A percentile compares a stretch with the other conserved stretches of the same genome.
Conservation (phyloP, 495 filamentous ascomycete genomes). For the Podospora conica region DNA sequence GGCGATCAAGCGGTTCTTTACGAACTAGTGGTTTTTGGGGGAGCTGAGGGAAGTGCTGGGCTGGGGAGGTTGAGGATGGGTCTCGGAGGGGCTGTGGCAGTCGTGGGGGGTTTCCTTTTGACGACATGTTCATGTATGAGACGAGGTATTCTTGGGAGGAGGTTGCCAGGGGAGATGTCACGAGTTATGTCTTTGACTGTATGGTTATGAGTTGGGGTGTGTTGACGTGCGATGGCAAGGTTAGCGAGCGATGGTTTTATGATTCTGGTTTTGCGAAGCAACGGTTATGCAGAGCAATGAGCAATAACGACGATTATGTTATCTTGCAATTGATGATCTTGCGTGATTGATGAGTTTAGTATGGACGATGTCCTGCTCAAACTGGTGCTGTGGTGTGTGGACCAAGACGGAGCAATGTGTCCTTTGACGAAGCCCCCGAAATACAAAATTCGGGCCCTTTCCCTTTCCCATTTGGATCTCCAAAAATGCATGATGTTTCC, state of each 20-base stretch:
- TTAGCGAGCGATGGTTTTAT: not conserved
- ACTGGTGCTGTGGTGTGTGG: not conserved
- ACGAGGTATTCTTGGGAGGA: not conserved
- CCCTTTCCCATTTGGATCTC: too few species aligned
- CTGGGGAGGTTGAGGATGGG: not conserved
- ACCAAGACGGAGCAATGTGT: too few species aligned
- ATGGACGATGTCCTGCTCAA: not conserved
- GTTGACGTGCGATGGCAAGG: not conserved
- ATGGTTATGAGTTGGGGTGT: not conserved
- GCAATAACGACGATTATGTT: not conserved
- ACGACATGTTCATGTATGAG: not conserved
- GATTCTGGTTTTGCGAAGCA: not conserved
- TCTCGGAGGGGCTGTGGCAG: too few species aligned
- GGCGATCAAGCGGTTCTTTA: slow-evolving; percentile 32
- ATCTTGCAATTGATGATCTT: not conserved
- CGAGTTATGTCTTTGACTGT: not conserved
- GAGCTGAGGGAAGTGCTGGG: not conserved
- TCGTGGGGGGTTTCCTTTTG: not conserved
- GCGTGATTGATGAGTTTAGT: too few species aligned
- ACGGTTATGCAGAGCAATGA: not conserved
- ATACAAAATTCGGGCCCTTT: not conserved
- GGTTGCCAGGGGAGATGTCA: not conserved
- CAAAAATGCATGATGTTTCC: too few species aligned
- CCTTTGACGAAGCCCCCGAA: not conserved
- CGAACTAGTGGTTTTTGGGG: slow-evolving; percentile 1